Evolutionary conservation across 1,284 basidiomycete genomes (phyloP), one percentile per base, ranked within the genome.

Genomic region (Ustilago esculenta): DNA sequence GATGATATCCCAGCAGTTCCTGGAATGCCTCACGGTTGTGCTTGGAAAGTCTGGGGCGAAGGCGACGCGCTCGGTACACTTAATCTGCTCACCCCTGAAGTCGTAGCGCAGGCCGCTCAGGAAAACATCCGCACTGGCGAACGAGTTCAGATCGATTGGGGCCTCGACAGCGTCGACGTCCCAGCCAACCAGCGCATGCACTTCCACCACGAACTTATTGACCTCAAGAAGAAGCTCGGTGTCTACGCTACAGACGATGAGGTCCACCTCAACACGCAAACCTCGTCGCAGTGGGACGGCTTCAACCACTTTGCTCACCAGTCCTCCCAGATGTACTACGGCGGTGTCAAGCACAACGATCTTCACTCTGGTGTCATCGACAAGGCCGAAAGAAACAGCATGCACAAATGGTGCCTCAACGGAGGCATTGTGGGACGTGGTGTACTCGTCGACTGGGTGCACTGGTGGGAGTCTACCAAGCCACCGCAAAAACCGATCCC

Each of bases 221-320:
- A 69, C 33, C 66, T 69, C 51, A 49, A 68, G n/a, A 36, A 42
- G 34, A 49, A 41, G 15, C 46, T 68, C 20, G 58, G 58, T 34
- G 65, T 68, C 36, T 68, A 68, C 42, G 65, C 65, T 6, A 68
- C 65, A 10, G 65, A 68, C 30, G 59, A 69, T 46, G 66, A 69
- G 43, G 36, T 69, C 23, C 50, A 63, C 17, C 52, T 69, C 54
- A 69, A 69, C 66, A 69, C 66, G 8, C 66, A 69, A 20, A 64
- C 66, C 15, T 64, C 55, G 4, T 69, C 60, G 8, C 66, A 69
- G 20, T 69, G 66, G 66, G 66, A 69, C 15, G 66, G 66, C 0
- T 69, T 69, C 55, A 69, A 64, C 21, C 60, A 69, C 32, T 63
- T 69, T 43, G 66, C 66, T 5, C 55, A 59, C n/a, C 66, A 69